Evolutionary conservation across 2,329 filamentous ascomycete genomes (phyloP), one percentile per base, ranked within the genome.

Genomic region (Acrocalymma vagum): DNA sequence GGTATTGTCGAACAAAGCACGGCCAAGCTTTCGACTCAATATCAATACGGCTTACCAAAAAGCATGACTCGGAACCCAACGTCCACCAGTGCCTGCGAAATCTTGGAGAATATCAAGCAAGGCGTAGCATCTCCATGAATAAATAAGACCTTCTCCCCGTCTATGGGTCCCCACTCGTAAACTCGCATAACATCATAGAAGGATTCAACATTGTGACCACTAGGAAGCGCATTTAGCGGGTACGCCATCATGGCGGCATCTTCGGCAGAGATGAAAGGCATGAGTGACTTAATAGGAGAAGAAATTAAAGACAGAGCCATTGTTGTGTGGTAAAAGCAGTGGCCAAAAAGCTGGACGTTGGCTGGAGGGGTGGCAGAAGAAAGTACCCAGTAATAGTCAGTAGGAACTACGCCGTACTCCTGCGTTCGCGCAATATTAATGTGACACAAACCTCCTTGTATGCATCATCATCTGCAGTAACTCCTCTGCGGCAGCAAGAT

Each of bases 121-220:
- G 29, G 29, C 15, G 29, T 32, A n/a, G 29, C 29, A n/a, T 32
- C 29, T 8, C 29, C 29, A 22, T 32, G 29, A 9, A 32, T 20
- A 15, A 32, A 32, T n/a, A 32, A 5, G 15, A 32, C 29, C 17
- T 32, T 32, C 17, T 32, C 18, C 8, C 29, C 29, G 11, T 32
- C 29, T 22, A 22, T 9, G 20, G 29, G 29, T n/a, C 29, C 29
- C 29, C 29, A 32, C 23, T 32, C 29, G 29, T 32, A 32, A 5
- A 32, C 29, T 10, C 29, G 29, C 29, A 32, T 32, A 21, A 5
- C 8, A 4, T 20, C 29, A 11, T 32, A 32, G 17, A 32, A 32
- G 18, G 15, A n/a, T 6, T 9, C 10, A 11, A 32, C 29, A n/a
- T 32, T 14, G 18, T 20, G 29, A 22, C 29, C 29, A 14, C 29